Evolutionary conservation across 805 yeast genomes (phyloP).

Genomic region (Trichomonascus vanleenenianus): DNA sequence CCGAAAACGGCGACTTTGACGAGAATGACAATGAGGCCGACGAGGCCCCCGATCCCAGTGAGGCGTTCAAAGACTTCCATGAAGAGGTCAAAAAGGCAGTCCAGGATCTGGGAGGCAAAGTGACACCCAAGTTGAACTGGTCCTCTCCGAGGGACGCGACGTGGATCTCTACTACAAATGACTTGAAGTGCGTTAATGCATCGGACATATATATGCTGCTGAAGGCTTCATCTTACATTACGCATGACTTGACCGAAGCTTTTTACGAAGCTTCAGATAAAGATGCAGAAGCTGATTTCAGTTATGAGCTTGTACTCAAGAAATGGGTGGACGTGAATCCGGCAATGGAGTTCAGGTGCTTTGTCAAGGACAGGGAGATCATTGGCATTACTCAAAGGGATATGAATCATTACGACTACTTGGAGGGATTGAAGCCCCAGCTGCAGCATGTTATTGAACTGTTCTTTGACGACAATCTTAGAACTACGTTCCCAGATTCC

Average conservation of each 20-base stretch:
- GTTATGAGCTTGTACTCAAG: slow-evolving; percentile 62
- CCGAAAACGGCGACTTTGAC: slow-evolving; percentile 35
- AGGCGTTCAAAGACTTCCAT: slow-evolving; percentile 55
- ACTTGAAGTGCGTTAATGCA: slow-evolving; percentile 60
- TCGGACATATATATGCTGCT: slow-evolving; percentile 73
- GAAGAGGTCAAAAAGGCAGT: slow-evolving; percentile 40
- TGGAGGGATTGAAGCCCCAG: slow-evolving; percentile 43
- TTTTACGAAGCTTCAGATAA: slow-evolving; percentile 37
- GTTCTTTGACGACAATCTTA: slow-evolving; percentile 46
- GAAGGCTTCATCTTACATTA: slow-evolving; percentile 81
- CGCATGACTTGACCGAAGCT: slow-evolving; percentile 73
- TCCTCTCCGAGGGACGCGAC: slow-evolving; percentile 92
- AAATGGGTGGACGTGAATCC: slow-evolving; percentile 84
- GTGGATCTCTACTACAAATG: slow-evolving; percentile 80
- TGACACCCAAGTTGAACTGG: slow-evolving; percentile 92
- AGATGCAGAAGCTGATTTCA: slow-evolving; percentile 19
- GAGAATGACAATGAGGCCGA: slow-evolving; percentile 19
- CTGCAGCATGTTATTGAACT: slow-evolving; percentile 42
- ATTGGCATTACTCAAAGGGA: slow-evolving; percentile 83
- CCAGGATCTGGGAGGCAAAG: slow-evolving; percentile 42
- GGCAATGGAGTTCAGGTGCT: slow-evolving; percentile 84
- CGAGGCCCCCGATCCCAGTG: slow-evolving; percentile 35
- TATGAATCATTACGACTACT: slow-evolving; percentile 68
- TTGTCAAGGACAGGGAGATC: slow-evolving; percentile 55
- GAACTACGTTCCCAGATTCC: slow-evolving; percentile 44